phyloP scores from a whole-genome alignment of 2,329 filamentous ascomycete genomes.

The Fusarium oligoseptatum region DNA sequence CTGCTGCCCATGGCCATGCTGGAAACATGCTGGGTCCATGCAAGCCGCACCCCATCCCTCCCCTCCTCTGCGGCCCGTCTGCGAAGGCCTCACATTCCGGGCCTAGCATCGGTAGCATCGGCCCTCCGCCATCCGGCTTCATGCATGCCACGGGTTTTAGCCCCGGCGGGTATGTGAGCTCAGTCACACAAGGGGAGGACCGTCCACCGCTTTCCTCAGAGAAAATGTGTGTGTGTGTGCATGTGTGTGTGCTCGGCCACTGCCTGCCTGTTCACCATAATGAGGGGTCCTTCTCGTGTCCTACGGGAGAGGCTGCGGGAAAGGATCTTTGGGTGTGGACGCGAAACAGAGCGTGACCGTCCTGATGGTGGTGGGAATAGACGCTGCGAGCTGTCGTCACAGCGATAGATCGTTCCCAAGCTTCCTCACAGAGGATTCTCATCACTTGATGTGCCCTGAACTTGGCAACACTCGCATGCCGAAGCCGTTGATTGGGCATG shows the following conservation, averaged over 20 bases:
- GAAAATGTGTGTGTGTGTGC: not conserved
- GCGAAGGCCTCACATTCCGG: conserved; percentile 35
- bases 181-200: conserved; percentile 38
- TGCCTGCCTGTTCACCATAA: conserved; percentile 14
- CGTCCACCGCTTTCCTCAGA: conserved; percentile 14
- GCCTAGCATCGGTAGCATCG: conserved; percentile 39
- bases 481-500: not conserved
- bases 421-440: conserved; percentile 17
- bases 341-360: conserved; percentile 16
- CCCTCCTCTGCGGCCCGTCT: conserved; percentile 46
- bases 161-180: conserved; percentile 48
- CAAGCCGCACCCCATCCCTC: conserved; percentile 22
- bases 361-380: conserved; percentile 12
- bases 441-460: conserved; percentile 29
- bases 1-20: conserved; percentile 11
- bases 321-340: conserved; percentile 15
- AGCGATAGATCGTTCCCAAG: not conserved
- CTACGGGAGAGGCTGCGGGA: not conserved
- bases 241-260: conserved; percentile 4
- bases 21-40: conserved; percentile 34
- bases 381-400: conserved; percentile 8
- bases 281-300: not conserved
- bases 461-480: conserved; percentile 4
- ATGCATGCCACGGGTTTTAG: conserved; percentile 47
- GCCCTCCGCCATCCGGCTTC: conserved; percentile 36